Base-by-base conservation (phyloP, 208 protist species). In the Trypanosoma cruzi region DNA sequence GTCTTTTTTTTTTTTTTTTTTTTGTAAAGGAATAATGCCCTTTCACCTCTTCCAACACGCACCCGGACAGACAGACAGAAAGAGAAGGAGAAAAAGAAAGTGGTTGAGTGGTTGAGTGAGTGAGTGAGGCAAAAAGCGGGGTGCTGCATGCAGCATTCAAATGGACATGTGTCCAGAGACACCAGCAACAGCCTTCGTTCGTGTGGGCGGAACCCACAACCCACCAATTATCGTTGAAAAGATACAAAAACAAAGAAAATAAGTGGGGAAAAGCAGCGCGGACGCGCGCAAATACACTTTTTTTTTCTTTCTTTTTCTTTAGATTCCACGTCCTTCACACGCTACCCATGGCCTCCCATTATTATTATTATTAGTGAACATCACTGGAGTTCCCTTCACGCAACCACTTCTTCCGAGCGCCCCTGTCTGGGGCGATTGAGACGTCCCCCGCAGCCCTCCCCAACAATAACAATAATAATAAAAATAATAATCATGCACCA, bases 51-150 rank as follows among this genome's bases (percentile, higher is more conserved):
- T 61, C 36, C 34, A 61, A 49, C 28, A 18, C 22, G 40, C 22
- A 20, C 34, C 31, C 11, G 10, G 14, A 1, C 22, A 36, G 36
- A 31, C n/a, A n/a, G n/a, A n/a, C n/a, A n/a, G n/a, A n/a, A n/a
- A 20, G 40, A 16, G 8, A 13, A 7, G 11, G 8, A 7, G 40
- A 44, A 14, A 16, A 22, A 53, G 37, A 56, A 73, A 59, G 60
- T 36, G 40, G 40, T 18, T 65, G 66, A 68, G 24, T n/a, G n/a
- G n/a, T n/a, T n/a, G 58, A 68, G 5, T 40, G 32, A 68, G 29
- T 13, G 59, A 78, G 44, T 3, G 56, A 73, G 28, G 72, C 10
- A 70, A 4, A 50, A 34, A 44, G 5, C 13, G 37, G 8, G 13
- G n/a, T n/a, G n/a, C n/a, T n/a, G n/a, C n/a, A n/a, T n/a, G n/a